Evolutionary conservation across 345 rosid species (phyloP).

Genomic region (Turnera subulata): DNA sequence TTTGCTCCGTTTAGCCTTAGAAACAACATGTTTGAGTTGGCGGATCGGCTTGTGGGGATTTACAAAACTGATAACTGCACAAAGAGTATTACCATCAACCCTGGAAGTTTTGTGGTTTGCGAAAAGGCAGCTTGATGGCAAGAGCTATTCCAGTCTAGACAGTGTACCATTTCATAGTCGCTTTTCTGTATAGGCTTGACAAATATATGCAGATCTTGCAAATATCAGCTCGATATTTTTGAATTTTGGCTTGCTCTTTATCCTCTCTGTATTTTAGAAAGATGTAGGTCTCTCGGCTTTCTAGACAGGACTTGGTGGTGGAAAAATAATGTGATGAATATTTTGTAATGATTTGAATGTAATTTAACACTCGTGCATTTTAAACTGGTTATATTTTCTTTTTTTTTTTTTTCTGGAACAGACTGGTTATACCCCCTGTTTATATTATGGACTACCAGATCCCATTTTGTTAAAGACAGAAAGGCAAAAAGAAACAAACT

Average conservation of each 20-base stretch:
- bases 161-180: too few relatives aligned
- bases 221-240: conserved; percentile 23
- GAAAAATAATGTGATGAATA: not conserved
- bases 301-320: not conserved
- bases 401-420: too few relatives aligned
- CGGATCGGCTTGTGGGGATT: conserved; percentile 90
- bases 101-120: conserved; percentile 73
- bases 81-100: conserved; percentile 90
- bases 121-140: conserved; percentile 44
- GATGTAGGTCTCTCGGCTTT: too few relatives aligned
- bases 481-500: too few relatives aligned
- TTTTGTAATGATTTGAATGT: too few relatives aligned
- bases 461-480: too few relatives aligned
- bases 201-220: not conserved
- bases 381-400: too few relatives aligned
- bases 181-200: not conserved
- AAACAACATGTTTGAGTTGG: conserved; percentile 98
- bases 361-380: too few relatives aligned
- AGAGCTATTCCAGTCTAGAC: not conserved
- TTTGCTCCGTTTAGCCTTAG: conserved; percentile 85
- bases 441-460: too few relatives aligned
- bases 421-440: too few relatives aligned
- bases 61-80: conserved; percentile 97
- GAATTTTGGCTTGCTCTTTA: not conserved
- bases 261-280: not conserved